phyloP scores from a whole-genome alignment of 108 stramenopile species.

The Chaetoceros tenuissimus region DNA sequence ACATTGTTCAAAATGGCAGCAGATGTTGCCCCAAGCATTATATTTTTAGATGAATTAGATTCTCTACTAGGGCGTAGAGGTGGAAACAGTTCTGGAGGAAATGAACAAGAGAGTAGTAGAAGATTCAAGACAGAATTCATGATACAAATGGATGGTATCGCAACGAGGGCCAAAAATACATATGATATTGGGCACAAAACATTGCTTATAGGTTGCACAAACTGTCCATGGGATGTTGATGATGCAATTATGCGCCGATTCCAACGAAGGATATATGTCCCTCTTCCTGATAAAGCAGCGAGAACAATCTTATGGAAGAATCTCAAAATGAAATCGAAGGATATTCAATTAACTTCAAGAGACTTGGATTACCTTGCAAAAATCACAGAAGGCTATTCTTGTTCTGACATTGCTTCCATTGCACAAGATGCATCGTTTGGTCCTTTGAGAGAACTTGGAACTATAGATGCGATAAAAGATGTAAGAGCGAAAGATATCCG shows the following conservation, averaged over 20 bases:
- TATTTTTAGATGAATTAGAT: constrained; percentile 95
- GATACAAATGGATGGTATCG: constrained; percentile 92
- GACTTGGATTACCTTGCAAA: constrained; percentile 30
- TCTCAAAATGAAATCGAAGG: constrained; percentile 32
- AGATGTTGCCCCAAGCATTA: constrained; percentile 51
- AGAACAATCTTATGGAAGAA: constrained; percentile 38
- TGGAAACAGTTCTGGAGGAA: constrained; percentile 17
- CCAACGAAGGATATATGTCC: constrained; percentile 88
- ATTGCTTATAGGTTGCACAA: constrained; percentile 88
- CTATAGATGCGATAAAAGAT: constrained; percentile 35
- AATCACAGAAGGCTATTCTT: constrained; percentile 38
- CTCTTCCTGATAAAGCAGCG: constrained; percentile 70
- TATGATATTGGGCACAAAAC: constrained; percentile 25
- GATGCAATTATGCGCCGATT: constrained; percentile 81
- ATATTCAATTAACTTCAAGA: constrained; percentile 8
- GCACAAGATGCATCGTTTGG: constrained; percentile 58
- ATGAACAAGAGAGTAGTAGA: constrained; percentile 89
- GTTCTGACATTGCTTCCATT: constrained; percentile 55
- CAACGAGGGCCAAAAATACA: constrained; percentile 9
- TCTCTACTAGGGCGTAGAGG: constrained; percentile 59
- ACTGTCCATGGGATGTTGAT: constrained; percentile 93
- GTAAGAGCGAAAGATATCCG: constrained; percentile 28
- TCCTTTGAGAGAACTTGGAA: constrained; percentile 36
- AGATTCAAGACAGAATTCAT: constrained; percentile 95
- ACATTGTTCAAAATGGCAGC: constrained; percentile 75